Percentiles rank a stretch among this genome's conserved stretches.
phyloP scores from a whole-genome alignment of 2,329 filamentous ascomycete genomes.

The Verticillium dahliae region DNA sequence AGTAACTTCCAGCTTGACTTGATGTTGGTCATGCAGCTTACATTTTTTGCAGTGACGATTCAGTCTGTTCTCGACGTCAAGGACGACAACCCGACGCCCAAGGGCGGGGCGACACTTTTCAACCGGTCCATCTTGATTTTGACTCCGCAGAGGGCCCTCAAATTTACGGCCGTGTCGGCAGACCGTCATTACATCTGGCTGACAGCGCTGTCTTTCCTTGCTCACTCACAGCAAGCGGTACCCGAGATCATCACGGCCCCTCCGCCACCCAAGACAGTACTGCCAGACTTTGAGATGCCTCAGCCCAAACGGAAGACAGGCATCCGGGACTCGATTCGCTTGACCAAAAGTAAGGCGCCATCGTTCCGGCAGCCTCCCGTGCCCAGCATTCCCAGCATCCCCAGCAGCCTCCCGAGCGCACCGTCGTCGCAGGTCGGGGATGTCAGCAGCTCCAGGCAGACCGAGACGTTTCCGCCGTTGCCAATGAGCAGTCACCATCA shows the following conservation, averaged over 20 bases:
- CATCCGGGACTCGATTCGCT: slow-evolving; percentile 82
- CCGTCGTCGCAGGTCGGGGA: slow-evolving; percentile 30
- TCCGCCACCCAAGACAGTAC: slow-evolving; percentile 40
- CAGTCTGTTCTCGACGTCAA: slow-evolving; percentile 97
- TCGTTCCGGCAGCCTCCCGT: slow-evolving; percentile 38
- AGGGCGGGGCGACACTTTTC: slow-evolving; percentile 61
- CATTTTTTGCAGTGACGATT: slow-evolving; percentile 62
- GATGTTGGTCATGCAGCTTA: slow-evolving; percentile 17
- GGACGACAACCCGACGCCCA: slow-evolving; percentile 82
- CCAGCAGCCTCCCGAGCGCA: slow-evolving; percentile 31
- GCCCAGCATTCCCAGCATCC: slow-evolving; percentile 32
- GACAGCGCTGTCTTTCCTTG: slow-evolving; percentile 88
- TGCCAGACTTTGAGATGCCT: slow-evolving; percentile 45
- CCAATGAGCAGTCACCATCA: slow-evolving; percentile 29
- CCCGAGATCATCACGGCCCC: slow-evolving; percentile 62
- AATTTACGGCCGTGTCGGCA: slow-evolving; percentile 78
- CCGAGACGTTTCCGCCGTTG: slow-evolving; percentile 29
- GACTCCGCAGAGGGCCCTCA: slow-evolving; percentile 86
- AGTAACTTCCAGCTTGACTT: slow-evolving; percentile 30
- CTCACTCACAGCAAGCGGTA: slow-evolving; percentile 76
- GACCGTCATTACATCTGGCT: slow-evolving; percentile 95
- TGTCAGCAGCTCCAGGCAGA: slow-evolving; percentile 25
- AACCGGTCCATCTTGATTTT: slow-evolving; percentile 92
- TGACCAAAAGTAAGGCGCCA: slow-evolving; percentile 66
- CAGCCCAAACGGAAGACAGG: slow-evolving; percentile 39